Evolutionary conservation across 1,284 basidiomycete genomes (phyloP).

Genomic region (Sanghuangporus sanghuang): DNA sequence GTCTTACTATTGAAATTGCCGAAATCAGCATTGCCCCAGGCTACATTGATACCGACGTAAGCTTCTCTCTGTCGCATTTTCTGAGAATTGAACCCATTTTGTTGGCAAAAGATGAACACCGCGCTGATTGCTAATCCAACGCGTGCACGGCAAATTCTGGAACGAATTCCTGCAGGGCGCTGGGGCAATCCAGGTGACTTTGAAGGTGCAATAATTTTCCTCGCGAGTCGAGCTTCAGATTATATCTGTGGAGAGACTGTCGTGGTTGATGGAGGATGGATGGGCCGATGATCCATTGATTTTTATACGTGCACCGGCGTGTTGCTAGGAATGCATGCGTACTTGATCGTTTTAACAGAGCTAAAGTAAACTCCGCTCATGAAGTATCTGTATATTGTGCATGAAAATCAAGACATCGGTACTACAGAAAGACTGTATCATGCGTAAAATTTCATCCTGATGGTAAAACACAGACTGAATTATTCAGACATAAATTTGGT

Average conservation of each 20-base stretch:
- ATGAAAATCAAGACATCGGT: neutral
- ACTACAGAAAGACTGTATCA: neutral
- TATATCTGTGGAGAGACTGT: slow-evolving; percentile 88
- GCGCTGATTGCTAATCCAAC: slow-evolving; percentile 69
- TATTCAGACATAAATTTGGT: no score
- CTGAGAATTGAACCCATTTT: slow-evolving; percentile 21
- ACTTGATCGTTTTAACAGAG: neutral
- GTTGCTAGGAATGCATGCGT: neutral
- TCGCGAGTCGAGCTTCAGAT: slow-evolving; percentile 81
- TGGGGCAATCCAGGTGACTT: slow-evolving; percentile 91
- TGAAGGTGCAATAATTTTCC: slow-evolving; percentile 86
- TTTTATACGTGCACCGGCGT: no score
- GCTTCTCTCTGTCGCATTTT: slow-evolving; percentile 33
- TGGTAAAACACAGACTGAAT: neutral
- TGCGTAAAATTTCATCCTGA: neutral
- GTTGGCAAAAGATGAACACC: slow-evolving; percentile 57
- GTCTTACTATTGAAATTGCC: slow-evolving; percentile 22
- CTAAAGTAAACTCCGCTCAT: no score
- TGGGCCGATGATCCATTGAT: neutral
- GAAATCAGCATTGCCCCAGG: slow-evolving; percentile 72
- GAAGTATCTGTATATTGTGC: no score
- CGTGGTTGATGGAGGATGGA: slow-evolving; percentile 63
- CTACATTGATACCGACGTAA: slow-evolving; percentile 87
- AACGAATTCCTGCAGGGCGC: slow-evolving; percentile 86
- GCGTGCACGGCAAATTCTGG: slow-evolving; percentile 83